These are phyloP conservation scores for Taiozyma sp. DNA, from an alignment of 1,139 yeast species.

Conservation along the genomic window DNA sequence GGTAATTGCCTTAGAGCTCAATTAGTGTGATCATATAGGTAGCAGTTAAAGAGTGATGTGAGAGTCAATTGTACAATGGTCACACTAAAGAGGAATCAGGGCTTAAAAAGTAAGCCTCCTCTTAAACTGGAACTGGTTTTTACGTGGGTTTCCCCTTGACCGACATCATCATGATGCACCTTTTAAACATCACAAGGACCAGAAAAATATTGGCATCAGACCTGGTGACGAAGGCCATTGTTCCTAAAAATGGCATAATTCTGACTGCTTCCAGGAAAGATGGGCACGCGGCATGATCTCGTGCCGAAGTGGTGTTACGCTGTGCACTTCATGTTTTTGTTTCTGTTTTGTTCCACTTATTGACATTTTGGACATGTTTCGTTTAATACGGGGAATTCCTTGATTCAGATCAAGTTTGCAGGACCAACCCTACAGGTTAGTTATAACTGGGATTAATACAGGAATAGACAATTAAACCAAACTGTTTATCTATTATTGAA, in stretches of 20 bases:
- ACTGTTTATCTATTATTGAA: too few relatives aligned
- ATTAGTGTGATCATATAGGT: neutral
- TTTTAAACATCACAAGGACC: neutral
- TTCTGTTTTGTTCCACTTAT: too few relatives aligned
- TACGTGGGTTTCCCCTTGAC: neutral
- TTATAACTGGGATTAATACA: too few relatives aligned
- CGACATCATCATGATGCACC: neutral
- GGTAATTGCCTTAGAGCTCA: neutral
- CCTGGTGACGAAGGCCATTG: neutral
- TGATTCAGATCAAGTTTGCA: too few relatives aligned
- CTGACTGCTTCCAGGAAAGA: neutral
- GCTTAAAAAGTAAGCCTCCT: neutral
- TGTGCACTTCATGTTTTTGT: too few relatives aligned
- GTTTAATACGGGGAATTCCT: too few relatives aligned
- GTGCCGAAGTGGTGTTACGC: too few relatives aligned
- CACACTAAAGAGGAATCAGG: neutral
- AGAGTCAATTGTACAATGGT: neutral
- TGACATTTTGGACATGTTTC: too few relatives aligned
- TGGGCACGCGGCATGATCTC: neutral
- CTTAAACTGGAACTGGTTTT: neutral
- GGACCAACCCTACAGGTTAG: too few relatives aligned
- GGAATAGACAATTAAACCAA: neutral
- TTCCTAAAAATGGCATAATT: too few relatives aligned
- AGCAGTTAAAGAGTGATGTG: neutral
- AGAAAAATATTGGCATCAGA: neutral